Base-by-base conservation (phyloP, 2,329 filamentous ascomycete species). In the Aspergillus aculeatus region DNA sequence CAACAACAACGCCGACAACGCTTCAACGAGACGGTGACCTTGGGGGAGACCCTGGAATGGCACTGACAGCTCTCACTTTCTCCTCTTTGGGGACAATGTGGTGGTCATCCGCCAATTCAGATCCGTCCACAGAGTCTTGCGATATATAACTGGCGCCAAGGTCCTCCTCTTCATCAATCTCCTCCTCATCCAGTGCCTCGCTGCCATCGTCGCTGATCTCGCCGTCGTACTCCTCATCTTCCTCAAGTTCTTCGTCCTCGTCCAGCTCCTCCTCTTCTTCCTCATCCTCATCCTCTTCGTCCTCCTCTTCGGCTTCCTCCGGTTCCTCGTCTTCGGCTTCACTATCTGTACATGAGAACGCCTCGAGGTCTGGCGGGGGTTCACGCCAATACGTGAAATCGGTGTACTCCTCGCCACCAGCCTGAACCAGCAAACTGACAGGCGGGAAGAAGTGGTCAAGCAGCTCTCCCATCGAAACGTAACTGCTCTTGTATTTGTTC, bases 391-490 rank as follows among this genome's bases (percentile, higher is more conserved):
- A 99, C 59, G 88, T 94, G 77, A 99, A 99, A 73, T 99, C 95
- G 0, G 95, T 99, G 71, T 91, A 99, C 59, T 96, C 90, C 73
- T 98, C 95, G 12, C 93, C 94, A 21, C 93, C 94, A 49, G 90
- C 90, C 69, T 90, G 92, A 19, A 97, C 88, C 31, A 99, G 82
- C 26, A 93, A 88, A 64, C 89, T 91, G 12, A 96, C 89, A 1
- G 96, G 92, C 6, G 95, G 95, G 75, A 99, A 99, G 80, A 96
- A 98, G 76, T 99, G 95, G 73, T 99, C 95, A 6, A 99, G 91
- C 60, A 99, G 89, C 75, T 99, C 96, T 61, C 91, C 89, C 88
- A 99, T 99, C 70, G 91, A 93, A 63, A 96, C 92, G 73, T 99
- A 99, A 64, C 91, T 96, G 69, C 96, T 94, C 79, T 95, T 96